Evolutionary conservation across 495 filamentous ascomycete species (phyloP), one percentile per base, ranked within the genome.

Genomic region (Neurospora sp.): DNA sequence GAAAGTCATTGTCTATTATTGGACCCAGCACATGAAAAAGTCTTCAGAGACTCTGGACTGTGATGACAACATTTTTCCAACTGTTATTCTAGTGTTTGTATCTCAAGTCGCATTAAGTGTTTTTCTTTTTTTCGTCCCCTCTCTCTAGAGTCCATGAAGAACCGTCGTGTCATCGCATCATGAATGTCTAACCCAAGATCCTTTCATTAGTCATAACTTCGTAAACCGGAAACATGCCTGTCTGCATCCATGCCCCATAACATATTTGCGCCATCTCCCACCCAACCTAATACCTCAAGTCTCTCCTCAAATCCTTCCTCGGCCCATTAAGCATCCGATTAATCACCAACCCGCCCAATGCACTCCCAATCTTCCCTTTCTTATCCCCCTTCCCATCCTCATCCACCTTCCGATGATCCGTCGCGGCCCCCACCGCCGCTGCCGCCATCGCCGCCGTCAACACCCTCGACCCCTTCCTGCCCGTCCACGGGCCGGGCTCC

Each of bases 361-460:
- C 76, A 59, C 74, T 73, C 10, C 73, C 75, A 0, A 77, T 4
- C 31, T 72, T 73, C 1, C 76, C 77, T 59, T 76, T 40, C 74
- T 75, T 74, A 42, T 74, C 70, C 1, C 40, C 24, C 7, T 72
- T 39, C 28, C 54, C 54, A 3, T 72, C 54, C 3, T 69, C 31
- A 1, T 74, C 4, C 19, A 0, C 43, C n/a, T 73, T 15, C 59
- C 70, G 70, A 34, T 75, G 62, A 43, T 80, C 79, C 24, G 75
- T 76, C 36, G 81, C 82, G 0, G 78, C 82, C 5, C 83, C 80
- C 17, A 84, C 80, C 1, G 79, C 80, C 1, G 78, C 84, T 9
- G 84, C 83, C 19, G 82, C 82, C 3, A 84, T n/a, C 5, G 84
- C 84, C n/a, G 82, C 84, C n/a, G 84, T 85, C 13, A 80, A 82